Evolutionary conservation across 2,329 filamentous ascomycete genomes (phyloP).

Genomic region (Neonectria ditissima): DNA sequence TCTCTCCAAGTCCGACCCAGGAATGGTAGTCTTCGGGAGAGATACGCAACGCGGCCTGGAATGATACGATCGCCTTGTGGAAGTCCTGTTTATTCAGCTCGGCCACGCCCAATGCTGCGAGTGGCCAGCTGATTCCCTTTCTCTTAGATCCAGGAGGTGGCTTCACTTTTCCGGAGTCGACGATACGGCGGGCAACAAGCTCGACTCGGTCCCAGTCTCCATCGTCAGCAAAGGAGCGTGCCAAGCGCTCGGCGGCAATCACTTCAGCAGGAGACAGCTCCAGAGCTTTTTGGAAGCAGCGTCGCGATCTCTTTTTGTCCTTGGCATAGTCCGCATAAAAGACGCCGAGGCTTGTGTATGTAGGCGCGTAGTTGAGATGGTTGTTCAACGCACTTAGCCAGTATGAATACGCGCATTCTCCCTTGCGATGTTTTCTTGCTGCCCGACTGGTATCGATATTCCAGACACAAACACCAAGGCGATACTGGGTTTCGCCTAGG

Average conservation of each 20-base stretch:
- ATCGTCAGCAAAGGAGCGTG: conserved; percentile 86
- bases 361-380: conserved; percentile 87
- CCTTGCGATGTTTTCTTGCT: conserved; percentile 82
- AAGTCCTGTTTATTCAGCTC: conserved; percentile 96
- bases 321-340: conserved; percentile 93
- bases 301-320: conserved; percentile 86
- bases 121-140: conserved; percentile 95
- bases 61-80: conserved; percentile 87
- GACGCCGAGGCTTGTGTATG: conserved; percentile 90
- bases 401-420: conserved; percentile 77
- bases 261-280: conserved; percentile 91
- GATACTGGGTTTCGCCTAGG: conserved; percentile 87
- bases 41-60: conserved; percentile 88
- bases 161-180: conserved; percentile 93
- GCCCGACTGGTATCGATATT: conserved; percentile 79
- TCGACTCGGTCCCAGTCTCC: conserved; percentile 98
- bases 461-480: conserved; percentile 90
- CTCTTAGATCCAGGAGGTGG: conserved; percentile 93
- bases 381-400: conserved; percentile 88
- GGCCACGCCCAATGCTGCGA: conserved; percentile 91
- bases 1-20: conserved; percentile 97
- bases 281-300: conserved; percentile 96
- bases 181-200: conserved; percentile 87
- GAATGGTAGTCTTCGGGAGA: conserved; percentile 91
- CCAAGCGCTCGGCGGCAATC: conserved; percentile 86